Base-by-base conservation (phyloP, 305 asterid genomes). In the Stenogyne calaminthoides region DNA sequence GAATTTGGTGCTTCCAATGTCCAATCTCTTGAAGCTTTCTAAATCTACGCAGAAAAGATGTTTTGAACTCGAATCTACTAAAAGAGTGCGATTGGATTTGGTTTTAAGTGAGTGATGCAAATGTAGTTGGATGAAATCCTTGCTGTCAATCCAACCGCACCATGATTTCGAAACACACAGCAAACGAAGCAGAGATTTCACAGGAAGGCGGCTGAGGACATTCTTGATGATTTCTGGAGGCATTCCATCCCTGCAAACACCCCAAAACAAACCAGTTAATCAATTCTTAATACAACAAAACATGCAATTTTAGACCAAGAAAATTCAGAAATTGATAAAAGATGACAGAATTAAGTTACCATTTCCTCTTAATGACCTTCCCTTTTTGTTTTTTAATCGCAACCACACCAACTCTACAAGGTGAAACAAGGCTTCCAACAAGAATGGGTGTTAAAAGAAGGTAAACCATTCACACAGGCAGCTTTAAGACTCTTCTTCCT, bases 201-300 rank as follows among this genome's bases (percentile, higher is more conserved):
- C 70, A 11, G 77, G 70, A 0, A 71, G 73, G 8, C 73, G 77
- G 49, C 18, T 29, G 52, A 77, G 80, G 64, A 71, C 49, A 20
- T 59, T 39, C 12, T 2, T 9, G 70, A 71, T 58, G 64, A 77
- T 36, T 11, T 64, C 42, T 16, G 39, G 18, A 11, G 61, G 68
- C 60, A 59, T 58, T 12, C 37, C 59, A 42, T 71, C 76, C 69
- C 69, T 42, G 75, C 60, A 27, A 16, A 25, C 29, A 25, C 29
- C 29, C 29, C 29, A 25, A 25, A 25, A 25, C 29, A 25, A 25
- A 25, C 29, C 29, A 25, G 29, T 25, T 25, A 25, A 25, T 25
- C 44, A 70, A 15, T 1, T 18, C 25, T 44, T 11, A 12, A 44
- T 25, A 25, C 29, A 25, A 25, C 3, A 25, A 25, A 25, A 25